phyloP scores from a whole-genome alignment of 2,329 filamentous ascomycete species.

The Chrysoporthe puriensis region DNA sequence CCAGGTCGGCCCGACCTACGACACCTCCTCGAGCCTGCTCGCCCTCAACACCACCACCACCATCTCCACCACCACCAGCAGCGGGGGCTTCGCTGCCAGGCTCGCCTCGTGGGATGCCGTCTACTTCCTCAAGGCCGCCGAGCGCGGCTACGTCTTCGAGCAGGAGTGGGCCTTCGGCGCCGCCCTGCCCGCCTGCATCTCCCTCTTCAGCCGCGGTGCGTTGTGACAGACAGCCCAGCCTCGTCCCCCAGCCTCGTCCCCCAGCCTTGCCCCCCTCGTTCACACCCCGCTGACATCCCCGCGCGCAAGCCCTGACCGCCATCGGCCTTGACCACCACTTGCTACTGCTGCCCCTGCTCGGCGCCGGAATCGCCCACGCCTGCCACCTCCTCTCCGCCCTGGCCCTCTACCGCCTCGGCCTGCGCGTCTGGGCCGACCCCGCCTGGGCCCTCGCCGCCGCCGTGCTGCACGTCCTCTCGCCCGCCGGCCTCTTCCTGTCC shows the following conservation, averaged over 20 bases:
- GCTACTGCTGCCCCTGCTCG: slow-evolving; percentile 53
- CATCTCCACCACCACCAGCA: slow-evolving; percentile 33
- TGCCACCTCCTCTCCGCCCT: slow-evolving; percentile 78
- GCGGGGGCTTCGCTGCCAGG: slow-evolving; percentile 49
- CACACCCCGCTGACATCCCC: not conserved
- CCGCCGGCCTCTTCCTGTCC: slow-evolving; percentile 86
- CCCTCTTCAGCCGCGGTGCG: slow-evolving; percentile 35
- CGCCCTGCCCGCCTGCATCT: slow-evolving; percentile 49
- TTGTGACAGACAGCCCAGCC: slow-evolving; percentile 8
- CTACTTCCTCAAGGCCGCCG: slow-evolving; percentile 69
- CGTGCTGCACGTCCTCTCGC: slow-evolving; percentile 79
- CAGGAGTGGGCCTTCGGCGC: slow-evolving; percentile 84
- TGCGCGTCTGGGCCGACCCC: slow-evolving; percentile 54
- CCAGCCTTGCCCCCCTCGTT: no score
- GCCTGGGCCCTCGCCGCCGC: slow-evolving; percentile 70
- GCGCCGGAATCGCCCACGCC: slow-evolving; percentile 69
- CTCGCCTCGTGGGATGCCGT: slow-evolving; percentile 81
- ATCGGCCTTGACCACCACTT: slow-evolving; percentile 19
- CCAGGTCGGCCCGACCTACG: slow-evolving; percentile 66
- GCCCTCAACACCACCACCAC: slow-evolving; percentile 33
- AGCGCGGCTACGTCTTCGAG: slow-evolving; percentile 71
- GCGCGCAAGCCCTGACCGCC: not conserved
- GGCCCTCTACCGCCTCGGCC: slow-evolving; percentile 69
- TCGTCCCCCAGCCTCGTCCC: not conserved
- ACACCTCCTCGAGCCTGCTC: slow-evolving; percentile 70